Base-by-base conservation (phyloP, 148 eudicot species). In the Euryodendron excelsum region DNA sequence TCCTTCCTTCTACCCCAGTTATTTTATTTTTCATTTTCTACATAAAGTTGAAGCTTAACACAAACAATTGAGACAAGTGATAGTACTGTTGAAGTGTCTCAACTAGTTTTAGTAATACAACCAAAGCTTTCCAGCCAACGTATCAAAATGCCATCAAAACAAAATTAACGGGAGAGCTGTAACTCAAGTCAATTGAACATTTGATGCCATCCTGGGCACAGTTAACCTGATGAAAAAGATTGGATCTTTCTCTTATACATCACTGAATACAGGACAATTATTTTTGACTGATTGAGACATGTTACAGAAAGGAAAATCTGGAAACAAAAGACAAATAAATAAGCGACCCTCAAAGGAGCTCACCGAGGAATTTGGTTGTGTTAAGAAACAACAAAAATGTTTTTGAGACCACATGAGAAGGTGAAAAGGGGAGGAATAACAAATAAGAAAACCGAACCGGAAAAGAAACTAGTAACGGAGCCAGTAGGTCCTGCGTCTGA, bases 401-500 rank as follows among this genome's bases (percentile, higher is more conserved):
- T 59, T 45, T 60, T 6, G 53, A 31, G 30, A 33, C 44, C 41
- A 50, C 48, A 28, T 20, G 47, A 23, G 27, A 36, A 37, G 47
- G 69, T 3, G 5, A 65, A 34, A 33, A 34, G 67, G 31, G 61
- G 62, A 58, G 44, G 37, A 55, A 82, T 21, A 18, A 36, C 10
- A 47, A 45, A 7, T 12, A 47, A 39, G 0, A 20, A 48, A 74
- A 55, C 67, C 33, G 20, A 50, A 50, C 61, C 2, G 23, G 59
- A 30, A 45, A 63, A 77, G 53, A 39, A 58, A 67, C 95, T 92
- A 94, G 77, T 92, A 91, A 70, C 92, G 94, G 88, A 88, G 89
- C 92, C 73, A 83, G 89, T 88, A 94, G 74, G 98, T 94, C 45
- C 95, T 86, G 85, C 97, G 93, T 80, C 98, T 88, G 91, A 94